These are phyloP conservation scores for Cladosporium sphaerospermum DNA, from an alignment of 2,329 filamentous ascomycete species.

Conservation along the genomic window DNA sequence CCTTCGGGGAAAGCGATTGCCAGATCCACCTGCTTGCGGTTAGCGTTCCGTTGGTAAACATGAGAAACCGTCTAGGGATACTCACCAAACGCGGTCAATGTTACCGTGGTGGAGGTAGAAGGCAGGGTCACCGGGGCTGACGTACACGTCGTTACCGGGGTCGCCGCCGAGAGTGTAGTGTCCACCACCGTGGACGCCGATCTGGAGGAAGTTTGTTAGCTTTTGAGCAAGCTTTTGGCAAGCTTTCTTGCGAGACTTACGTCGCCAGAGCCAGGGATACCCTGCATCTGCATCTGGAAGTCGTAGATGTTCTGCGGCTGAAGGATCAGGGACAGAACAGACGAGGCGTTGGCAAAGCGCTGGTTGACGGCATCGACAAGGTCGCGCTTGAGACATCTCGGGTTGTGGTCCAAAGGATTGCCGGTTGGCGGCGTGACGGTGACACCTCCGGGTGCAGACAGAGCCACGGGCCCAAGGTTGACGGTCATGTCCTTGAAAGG, in stretches of 20 bases:
- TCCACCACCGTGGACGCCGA: conserved; percentile 36
- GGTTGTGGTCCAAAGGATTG: conserved; percentile 28
- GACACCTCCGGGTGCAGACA: conserved; percentile 15
- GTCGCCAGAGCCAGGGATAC: conserved; percentile 14
- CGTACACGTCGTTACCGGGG: conserved; percentile 36
- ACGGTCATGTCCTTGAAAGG: conserved; percentile 44
- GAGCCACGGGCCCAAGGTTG: conserved; percentile 44
- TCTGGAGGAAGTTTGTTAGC: conserved; percentile 12
- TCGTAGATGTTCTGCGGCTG: conserved; percentile 15
- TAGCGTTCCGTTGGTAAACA: too few relatives aligned
- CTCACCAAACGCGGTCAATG: conserved; percentile 38
- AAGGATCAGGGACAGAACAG: conserved; percentile 15
- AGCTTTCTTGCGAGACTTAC: conserved; percentile 4
- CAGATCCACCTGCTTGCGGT: conserved; percentile 29
- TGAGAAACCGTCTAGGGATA: too few relatives aligned
- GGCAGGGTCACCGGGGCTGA: conserved; percentile 38
- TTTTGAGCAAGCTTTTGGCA: neutral
- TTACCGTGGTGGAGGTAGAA: conserved; percentile 44
- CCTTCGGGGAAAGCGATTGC: conserved; percentile 26
- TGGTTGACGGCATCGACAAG: conserved; percentile 20
- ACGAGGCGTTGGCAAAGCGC: conserved; percentile 8
- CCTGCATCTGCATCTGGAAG: conserved; percentile 26
- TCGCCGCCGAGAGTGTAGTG: conserved; percentile 38
- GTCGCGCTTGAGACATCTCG: conserved; percentile 34
- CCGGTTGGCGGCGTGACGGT: conserved; percentile 23